These are phyloP conservation scores for Smallanthus sonchifolius DNA, from an alignment of 129 eudicot genomes.

Conservation along the genomic window DNA sequence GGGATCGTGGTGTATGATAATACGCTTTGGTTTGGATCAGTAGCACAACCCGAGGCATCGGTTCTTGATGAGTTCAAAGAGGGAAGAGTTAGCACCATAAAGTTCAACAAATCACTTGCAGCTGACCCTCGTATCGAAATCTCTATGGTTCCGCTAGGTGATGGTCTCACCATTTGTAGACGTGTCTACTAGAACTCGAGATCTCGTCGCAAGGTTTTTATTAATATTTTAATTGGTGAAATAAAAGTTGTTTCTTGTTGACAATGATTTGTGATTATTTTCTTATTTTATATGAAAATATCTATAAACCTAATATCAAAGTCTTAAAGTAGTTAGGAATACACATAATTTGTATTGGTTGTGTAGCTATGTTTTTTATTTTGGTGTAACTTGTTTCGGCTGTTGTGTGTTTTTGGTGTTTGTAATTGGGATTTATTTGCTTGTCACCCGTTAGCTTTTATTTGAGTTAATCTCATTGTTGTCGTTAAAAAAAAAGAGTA, in stretches of 20 bases:
- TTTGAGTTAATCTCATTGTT: too few species aligned
- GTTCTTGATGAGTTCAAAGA: constrained; percentile 2
- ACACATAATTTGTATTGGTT: too few species aligned
- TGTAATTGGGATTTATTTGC: too few species aligned
- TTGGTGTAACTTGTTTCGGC: too few species aligned
- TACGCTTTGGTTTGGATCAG: constrained; percentile 53
- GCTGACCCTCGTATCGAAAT: constrained; percentile 44
- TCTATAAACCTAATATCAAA: too few species aligned
- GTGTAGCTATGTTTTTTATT: too few species aligned
- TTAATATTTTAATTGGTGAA: background rate
- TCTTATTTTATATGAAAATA: too few species aligned
- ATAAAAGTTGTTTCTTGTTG: background rate
- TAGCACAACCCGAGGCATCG: constrained; percentile 35
- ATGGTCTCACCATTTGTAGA: constrained; percentile 50
- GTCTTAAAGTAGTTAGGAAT: too few species aligned
- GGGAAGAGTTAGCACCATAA: background rate
- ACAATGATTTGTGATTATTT: too few species aligned
- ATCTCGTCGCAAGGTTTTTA: background rate
- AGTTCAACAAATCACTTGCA: constrained; percentile 37
- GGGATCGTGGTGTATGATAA: constrained; percentile 60
- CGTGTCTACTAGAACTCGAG: constrained; percentile 31
- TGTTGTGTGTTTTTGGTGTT: too few species aligned
- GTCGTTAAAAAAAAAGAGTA: too few species aligned
- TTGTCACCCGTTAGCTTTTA: too few species aligned
- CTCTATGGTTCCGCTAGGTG: constrained; percentile 38